These are phyloP conservation scores for Cyclotella atomus DNA, from an alignment of 108 stramenopile species.

Conservation along the genomic window DNA sequence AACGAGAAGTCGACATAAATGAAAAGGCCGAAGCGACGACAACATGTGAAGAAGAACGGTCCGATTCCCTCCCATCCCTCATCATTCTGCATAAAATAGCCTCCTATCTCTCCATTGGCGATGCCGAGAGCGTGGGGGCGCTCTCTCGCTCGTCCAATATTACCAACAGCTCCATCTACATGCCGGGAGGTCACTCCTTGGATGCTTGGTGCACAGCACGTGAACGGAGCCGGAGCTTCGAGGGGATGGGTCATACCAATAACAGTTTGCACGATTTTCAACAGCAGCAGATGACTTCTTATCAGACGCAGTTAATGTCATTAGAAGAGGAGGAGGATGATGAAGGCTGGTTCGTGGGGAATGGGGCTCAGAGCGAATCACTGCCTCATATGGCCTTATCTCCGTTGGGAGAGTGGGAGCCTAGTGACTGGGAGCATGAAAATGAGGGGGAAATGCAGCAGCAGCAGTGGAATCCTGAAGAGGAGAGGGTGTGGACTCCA, in stretches of 20 bases:
- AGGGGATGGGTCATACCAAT: neutral
- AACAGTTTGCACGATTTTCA: conserved; percentile 16
- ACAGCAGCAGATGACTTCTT: conserved; percentile 3
- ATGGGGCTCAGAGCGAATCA: conserved; percentile 11
- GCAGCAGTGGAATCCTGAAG: neutral
- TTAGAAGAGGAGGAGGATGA: conserved; percentile 47
- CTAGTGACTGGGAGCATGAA: neutral
- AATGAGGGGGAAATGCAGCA: neutral
- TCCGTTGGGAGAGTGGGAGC: conserved; percentile 43
- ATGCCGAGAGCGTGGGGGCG: conserved; percentile 52
- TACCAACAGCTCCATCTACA: neutral
- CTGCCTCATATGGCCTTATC: conserved; percentile 57
- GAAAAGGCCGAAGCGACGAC: too few species aligned
- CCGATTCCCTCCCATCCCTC: conserved; percentile 1
- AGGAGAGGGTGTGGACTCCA: conserved; percentile 17
- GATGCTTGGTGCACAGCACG: conserved; percentile 3
- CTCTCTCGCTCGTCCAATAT: conserved; percentile 17
- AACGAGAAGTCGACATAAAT: neutral
- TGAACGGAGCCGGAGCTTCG: neutral
- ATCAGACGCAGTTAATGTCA: too few species aligned
- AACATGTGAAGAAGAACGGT: neutral
- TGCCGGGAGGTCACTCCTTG: conserved; percentile 25
- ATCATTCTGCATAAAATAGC: conserved; percentile 54
- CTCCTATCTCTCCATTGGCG: conserved; percentile 65
- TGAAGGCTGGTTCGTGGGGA: conserved; percentile 54